Base-by-base conservation (phyloP, 2,329 filamentous ascomycete species). In the Ascochyta koolunga region DNA sequence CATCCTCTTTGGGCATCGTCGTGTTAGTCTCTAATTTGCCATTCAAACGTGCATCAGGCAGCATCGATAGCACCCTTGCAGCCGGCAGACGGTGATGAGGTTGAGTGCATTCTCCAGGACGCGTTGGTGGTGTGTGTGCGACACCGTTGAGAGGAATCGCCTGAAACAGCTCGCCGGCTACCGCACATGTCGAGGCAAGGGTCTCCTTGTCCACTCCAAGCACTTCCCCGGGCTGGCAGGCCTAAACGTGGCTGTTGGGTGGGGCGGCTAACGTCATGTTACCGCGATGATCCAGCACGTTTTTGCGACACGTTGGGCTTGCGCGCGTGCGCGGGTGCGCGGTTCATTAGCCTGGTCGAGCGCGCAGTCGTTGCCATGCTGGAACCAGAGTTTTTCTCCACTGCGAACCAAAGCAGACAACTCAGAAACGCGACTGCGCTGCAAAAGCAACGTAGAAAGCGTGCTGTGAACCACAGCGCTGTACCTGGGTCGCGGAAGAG, bases 311-410 rank as follows among this genome's bases (percentile, higher is more conserved):
- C 31, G 37, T 42, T 42, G 50, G 50, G 49, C 41, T n/a, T 35
- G 50, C 50, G 50, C 50, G 50, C 33, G 43, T 48, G 50, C 50
- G 43, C 50, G 43, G 50, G 43, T 48, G 50, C 50, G 43, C 50
- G 43, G 50, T 38, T 33, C 46, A 53, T 53, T 53, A 47, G 25
- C 29, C 36, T 46, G 37, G 21, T 35, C 21, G 25, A 25, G 36
- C 41, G 37, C 21, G 37, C 43, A 33, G 43, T 32, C 42, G 32
- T 16, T 27, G 24, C 19, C 27, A 47, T 54, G 50, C 32, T 54
- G 35, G 25, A 41, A 21, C 50, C 43, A 39, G 32, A 48, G 25
- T 42, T 52, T 53, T 48, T 48, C 50, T 43, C 50, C 50, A 54
- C 44, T 41, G 18, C 22, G 42, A 31, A 31, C 31, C 31, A 25